Base-by-base conservation (phyloP, 164 flowering plant genomes). In the Kalanchoe fedtschenkoi region DNA sequence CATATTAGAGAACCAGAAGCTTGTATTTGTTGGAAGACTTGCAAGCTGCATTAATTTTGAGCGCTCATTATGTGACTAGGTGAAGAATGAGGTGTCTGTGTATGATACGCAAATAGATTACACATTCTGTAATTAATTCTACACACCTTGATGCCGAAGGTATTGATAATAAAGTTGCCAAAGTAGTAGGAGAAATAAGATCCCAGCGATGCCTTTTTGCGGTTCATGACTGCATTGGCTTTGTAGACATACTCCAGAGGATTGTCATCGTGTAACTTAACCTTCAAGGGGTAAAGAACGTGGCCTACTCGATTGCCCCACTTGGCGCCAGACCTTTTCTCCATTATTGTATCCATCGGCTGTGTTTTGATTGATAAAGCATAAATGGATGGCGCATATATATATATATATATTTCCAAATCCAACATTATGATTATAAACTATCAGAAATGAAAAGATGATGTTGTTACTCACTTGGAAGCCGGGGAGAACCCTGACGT, bases 401-500 rank as follows among this genome's bases (percentile, higher is more conserved):
- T n/a, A n/a, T n/a, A n/a, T n/a, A n/a, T n/a, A n/a, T n/a, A n/a
- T n/a, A n/a, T n/a, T n/a, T n/a, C n/a, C n/a, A n/a, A n/a, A n/a
- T n/a, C n/a, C n/a, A n/a, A n/a, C n/a, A n/a, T n/a, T n/a, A n/a
- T n/a, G n/a, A n/a, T 42, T 1, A 42, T 5, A 42, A 42, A 5
- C 6, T 13, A 6, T 42, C 5, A 42, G 5, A 44, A 44, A 19
- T 8, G 26, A 44, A n/a, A 19, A 0, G 24, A 5, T 19, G 21
- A 47, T n/a, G n/a, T n/a, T n/a, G 29, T 26, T 51, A 28, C 56
- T 51, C 56, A 51, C 56, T 51, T 51, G 56, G 56, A 51, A 51
- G 32, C 56, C 56, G 14, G 56, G 56, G 21, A 51, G 56, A 6
- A 26, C 56, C 21, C 56, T 51, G 22, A 51, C 56, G 8, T 51